A percentile compares a stretch with the other conserved stretches of the same genome.
These are phyloP conservation scores for Aspergillus latus DNA, from an alignment of 2,329 filamentous ascomycete genomes.

Conservation along the genomic window DNA sequence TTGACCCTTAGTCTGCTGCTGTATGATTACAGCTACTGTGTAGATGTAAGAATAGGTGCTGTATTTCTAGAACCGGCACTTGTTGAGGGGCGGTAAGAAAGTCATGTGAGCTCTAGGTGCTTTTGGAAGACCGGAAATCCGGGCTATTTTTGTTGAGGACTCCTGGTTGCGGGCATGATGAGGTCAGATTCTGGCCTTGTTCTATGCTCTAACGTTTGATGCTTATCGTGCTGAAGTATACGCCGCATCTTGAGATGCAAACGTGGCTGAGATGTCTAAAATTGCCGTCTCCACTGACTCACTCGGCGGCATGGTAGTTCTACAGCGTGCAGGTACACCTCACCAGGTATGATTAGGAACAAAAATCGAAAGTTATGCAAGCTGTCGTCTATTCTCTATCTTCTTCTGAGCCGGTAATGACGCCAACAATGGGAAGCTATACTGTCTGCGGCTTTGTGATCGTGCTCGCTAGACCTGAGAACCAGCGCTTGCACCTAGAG, in stretches of 20 bases:
- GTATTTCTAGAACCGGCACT: not conserved
- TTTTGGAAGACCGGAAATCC: constrained; percentile 16
- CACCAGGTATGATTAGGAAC: not conserved
- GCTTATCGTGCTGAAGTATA: not conserved
- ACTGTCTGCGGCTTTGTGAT: not conserved
- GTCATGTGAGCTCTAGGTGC: constrained; percentile 12
- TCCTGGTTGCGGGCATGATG: not conserved
- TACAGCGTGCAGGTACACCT: not conserved
- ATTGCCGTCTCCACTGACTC: not conserved
- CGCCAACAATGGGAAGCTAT: not conserved
- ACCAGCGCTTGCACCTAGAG: not conserved
- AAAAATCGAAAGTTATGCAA: not conserved
- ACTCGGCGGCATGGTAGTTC: not conserved
- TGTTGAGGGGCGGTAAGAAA: constrained; percentile 23
- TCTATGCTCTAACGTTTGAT: not conserved
- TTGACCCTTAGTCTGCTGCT: constrained; percentile 1
- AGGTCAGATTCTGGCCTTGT: not conserved
- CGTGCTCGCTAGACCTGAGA: not conserved
- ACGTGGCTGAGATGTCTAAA: not conserved
- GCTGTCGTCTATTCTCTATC: not conserved
- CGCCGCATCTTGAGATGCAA: not conserved
- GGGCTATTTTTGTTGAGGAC: not conserved
- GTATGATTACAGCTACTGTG: constrained; percentile 13
- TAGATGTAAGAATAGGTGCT: constrained; percentile 11
- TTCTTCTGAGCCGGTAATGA: not conserved